Evolutionary conservation across 2,329 filamentous ascomycete genomes (phyloP), one percentile per base, ranked within the genome.

Genomic region (Dothistroma septosporum): DNA sequence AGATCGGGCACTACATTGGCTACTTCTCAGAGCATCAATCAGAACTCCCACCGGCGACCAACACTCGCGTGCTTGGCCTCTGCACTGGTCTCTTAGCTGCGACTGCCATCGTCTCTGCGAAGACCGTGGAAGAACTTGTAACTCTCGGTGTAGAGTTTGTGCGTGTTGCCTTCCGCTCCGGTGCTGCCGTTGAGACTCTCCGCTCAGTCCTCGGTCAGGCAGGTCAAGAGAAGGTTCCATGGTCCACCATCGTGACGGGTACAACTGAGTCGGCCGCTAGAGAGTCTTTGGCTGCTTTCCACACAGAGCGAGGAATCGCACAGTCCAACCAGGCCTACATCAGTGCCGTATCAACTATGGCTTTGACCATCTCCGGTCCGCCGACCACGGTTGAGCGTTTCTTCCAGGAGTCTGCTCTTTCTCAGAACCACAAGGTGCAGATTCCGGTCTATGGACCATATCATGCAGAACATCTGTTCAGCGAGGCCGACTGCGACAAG

Each of bases 71-170:
- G 24, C 79, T 88, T 31, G 87, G 86, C 60, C 80, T 90, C 48
- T 89, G 87, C 78, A 88, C 86, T 46, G 87, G 87, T 55, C 79
- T 88, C 22, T 83, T 90, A 67, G 86, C 87, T n/a, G 87, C 85
- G n/a, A 79, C 83, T 12, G 87, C 86, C 16, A 83, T 89, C 59
- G 83, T 86, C 12, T 85, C 83, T 22, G 82, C 87, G 33, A 82
- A 82, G 61, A 86, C 85, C 6, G 76, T 88, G 53, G 83, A 83
- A 19, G 80, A 85, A 52, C 76, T 90, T 37, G 78, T 89, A 22
- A 82, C 82, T 7, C 78, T 89, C 55, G 86, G 82, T 55, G 80
- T 87, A 16, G 83, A 88, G 71, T 80, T 84, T 28, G 84, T 88
- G 24, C 79, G 87, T 64, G 80, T 89, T 70, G 83, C 87, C 48